Percentiles rank a stretch among this genome's conserved stretches.
Conservation (phyloP, 768 basidiomycete species). For the Fomitopsis serialis region DNA sequence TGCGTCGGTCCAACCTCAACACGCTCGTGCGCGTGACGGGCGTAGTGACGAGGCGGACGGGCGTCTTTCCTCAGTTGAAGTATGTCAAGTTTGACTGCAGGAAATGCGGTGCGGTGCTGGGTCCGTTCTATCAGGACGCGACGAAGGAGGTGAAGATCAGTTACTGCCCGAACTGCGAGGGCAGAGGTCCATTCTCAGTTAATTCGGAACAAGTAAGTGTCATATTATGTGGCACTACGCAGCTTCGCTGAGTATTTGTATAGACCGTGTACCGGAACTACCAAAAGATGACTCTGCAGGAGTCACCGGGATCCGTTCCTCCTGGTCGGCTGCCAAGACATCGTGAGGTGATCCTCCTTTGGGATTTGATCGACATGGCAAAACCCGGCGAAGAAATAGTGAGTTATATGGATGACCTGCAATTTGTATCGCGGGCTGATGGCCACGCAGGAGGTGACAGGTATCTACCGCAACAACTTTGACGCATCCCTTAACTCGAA, state of each 20-base stretch:
- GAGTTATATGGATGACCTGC: slow-evolving; percentile 24
- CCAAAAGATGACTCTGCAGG: slow-evolving; percentile 97
- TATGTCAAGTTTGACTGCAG: slow-evolving; percentile 98
- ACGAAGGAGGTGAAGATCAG: slow-evolving; percentile 85
- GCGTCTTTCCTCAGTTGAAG: slow-evolving; percentile 98
- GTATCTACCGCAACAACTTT: slow-evolving; percentile 97
- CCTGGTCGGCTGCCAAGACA: slow-evolving; percentile 96
- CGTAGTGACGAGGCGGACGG: slow-evolving; percentile 91
- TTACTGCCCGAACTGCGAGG: slow-evolving; percentile 91
- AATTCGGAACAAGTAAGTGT: slow-evolving; percentile 85
- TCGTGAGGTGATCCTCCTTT: slow-evolving; percentile 92
- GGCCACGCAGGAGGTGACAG: slow-evolving; percentile 81
- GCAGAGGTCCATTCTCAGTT: slow-evolving; percentile 91
- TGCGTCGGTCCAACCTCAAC: slow-evolving; percentile 89
- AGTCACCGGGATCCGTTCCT: slow-evolving; percentile 96
- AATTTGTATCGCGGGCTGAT: slow-evolving; percentile 4
- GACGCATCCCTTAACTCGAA: slow-evolving; percentile 97
- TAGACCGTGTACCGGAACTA: slow-evolving; percentile 98
- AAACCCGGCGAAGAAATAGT: slow-evolving; percentile 99
- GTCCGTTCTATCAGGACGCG: slow-evolving; percentile 98
- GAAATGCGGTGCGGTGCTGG: slow-evolving; percentile 90
- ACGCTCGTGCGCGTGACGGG: slow-evolving; percentile 93
- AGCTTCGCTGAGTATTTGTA: not conserved
- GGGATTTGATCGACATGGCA: slow-evolving; percentile 97
- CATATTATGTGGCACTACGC: not conserved